Evolutionary conservation across 805 yeast genomes (phyloP), one percentile per base, ranked within the genome.

Genomic region (Saccharomycopsis lassenensis): DNA sequence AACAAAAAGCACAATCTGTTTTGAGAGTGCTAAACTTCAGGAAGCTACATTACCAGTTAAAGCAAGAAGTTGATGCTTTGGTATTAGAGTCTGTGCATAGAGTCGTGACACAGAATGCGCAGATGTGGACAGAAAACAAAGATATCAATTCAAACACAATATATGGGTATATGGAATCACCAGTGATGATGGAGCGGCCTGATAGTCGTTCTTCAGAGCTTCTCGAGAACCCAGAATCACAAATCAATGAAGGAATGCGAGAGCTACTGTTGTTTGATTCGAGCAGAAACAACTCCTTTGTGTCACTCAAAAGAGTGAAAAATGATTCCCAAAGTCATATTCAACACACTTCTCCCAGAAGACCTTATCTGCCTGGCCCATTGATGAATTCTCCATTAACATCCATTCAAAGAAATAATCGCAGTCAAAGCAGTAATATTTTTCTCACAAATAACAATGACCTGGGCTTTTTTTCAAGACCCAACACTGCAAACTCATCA

Each of bases 41-140:
- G 41, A 73, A 78, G 37, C 85, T 79, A 52, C 75, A 82, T 15
- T 79, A 79, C 45, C 77, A 74, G 48, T 74, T 86, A 33, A 80
- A 83, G 36, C 71, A 67, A 35, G 95, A 87, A 54, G 81, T 85
- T 3, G 91, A 85, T 50, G 65, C 57, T 15, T 59, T 75, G 49
- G 86, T 86, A 2, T 56, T 81, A 19, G 57, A 62, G 24, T 63
- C 78, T 1, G 82, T 87, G 3, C 59, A 66, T 17, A 74, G 74
- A 24, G 78, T 91, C 0, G 67, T 85, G n/a, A n/a, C n/a, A n/a
- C n/a, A n/a, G n/a, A n/a, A n/a, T n/a, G n/a, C n/a, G n/a, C n/a
- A n/a, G n/a, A n/a, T n/a, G n/a, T n/a, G n/a, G n/a, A n/a, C n/a
- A 2, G 55, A 58, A 24, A 71, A 41, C 12, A 38, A 33, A 15